phyloP scores from a whole-genome alignment of 352 stramenopile species.

The Halophytophthora polymorphica region DNA sequence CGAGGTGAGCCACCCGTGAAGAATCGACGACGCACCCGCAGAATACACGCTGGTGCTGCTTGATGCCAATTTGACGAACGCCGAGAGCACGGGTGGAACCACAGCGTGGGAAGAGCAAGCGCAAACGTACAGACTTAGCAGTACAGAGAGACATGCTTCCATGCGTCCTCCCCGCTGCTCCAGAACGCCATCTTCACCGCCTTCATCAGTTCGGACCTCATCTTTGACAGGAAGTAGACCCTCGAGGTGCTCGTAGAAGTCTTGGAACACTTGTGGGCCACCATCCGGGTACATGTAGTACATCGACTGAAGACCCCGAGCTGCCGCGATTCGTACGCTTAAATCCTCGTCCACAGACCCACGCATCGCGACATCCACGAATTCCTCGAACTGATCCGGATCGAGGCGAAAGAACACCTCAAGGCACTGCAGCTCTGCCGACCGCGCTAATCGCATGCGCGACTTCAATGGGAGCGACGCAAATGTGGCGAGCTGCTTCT shows the following conservation, averaged over 20 bases:
- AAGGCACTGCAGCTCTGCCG: constrained; percentile 42
- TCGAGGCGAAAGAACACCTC: constrained; percentile 72
- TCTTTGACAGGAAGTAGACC: constrained; percentile 21
- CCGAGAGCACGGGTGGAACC: constrained; percentile 46
- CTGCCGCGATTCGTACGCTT: constrained; percentile 47
- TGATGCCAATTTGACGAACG: constrained; percentile 48
- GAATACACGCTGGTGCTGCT: constrained; percentile 35
- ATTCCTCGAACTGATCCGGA: constrained; percentile 44
- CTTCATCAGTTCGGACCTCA: constrained; percentile 1
- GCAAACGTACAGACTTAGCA: constrained; percentile 61
- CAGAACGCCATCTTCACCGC: constrained; percentile 2
- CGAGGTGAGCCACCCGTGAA: constrained; percentile 42
- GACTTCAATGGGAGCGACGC: constrained; percentile 10
- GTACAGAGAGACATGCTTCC: constrained; percentile 42
- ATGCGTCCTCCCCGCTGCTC: constrained; percentile 17
- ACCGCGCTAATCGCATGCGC: constrained; percentile 28
- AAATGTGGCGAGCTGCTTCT: constrained; percentile 30
- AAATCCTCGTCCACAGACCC: constrained; percentile 52
- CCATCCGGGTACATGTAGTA: constrained; percentile 85
- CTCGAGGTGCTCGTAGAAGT: constrained; percentile 40
- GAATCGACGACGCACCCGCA: constrained; percentile 23
- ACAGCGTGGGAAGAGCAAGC: constrained; percentile 58
- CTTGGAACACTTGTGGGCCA: constrained; percentile 45
- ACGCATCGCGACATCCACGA: constrained; percentile 46
- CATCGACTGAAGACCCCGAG: constrained; percentile 54